Base-by-base conservation (phyloP, 179 eudicot genomes). In the Vitellaria paradoxa region DNA sequence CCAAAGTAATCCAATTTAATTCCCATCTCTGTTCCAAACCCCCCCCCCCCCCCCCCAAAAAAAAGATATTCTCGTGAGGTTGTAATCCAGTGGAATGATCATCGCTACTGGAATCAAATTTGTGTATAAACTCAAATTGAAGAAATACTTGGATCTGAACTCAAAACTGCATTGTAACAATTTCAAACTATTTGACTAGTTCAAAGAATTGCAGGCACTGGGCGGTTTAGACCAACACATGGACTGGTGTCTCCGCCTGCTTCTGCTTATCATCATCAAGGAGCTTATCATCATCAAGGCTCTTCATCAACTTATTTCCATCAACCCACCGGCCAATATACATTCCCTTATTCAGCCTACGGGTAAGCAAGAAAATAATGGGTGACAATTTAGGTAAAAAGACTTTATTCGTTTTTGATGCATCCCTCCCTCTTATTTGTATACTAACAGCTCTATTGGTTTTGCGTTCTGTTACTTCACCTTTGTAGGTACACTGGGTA, bases 311-410 rank as follows among this genome's bases (percentile, higher is more conserved):
- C 84, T 9, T 85, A 84, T 73, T 85, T 80, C 68, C 90, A 72
- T 73, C 92, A 82, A 21, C 81, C 85, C 67, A 80, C 90, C 52
- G 75, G 77, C 49, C 91, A 88, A 15, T 84, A 83, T 64, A 72
- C 88, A 55, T 86, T 77, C 72, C 90, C 90, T 66, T 87, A 84
- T 81, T 84, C 91, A 24, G 64, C 89, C 56, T 89, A 89, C 77
- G 90, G 90, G 92, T 87, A 79, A 76, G 80, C 64, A 26, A 26
- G 23, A 49, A 21, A 7, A 23, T 9, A 1, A 13, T 46, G 72
- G 2, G 15, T n/a, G 13, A 9, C 24, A 20, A 45, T 20, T 46
- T 42, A 42, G 45, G 45, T 45, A 8, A 30, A 6, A 13, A 6
- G 23, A 15, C 47, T 72, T 42, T 26, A 30, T 47, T 57, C 13